Evolutionary conservation across 1,284 basidiomycete species (phyloP), one percentile per base, ranked within the genome.

Genomic region (Pterulicium gracile): DNA sequence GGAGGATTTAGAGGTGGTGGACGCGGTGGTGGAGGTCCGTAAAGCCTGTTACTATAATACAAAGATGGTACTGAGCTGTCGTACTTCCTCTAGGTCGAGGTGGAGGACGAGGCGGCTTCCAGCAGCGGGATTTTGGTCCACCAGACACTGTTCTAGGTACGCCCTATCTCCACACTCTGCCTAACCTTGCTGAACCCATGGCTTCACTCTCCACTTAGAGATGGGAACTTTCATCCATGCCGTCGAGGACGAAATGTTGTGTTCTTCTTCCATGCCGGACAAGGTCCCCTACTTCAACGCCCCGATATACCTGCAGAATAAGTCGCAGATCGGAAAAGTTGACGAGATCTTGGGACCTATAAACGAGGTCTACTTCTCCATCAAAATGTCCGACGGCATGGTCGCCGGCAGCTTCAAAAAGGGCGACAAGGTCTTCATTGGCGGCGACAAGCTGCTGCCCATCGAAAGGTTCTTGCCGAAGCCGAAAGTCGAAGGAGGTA

Each of bases 271-370:
- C 27, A 79, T 92, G 61, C 69, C 82, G 1, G 82, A 92, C 65
- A 94, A 90, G 71, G 89, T 99, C 13, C 96, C 96, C 0, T 96
- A 96, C 69, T 99, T 99, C 75, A 99, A 99, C 65, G 95, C 96
- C 0, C 95, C 96, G 46, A 96, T 99, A 62, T 99, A 97, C 66
- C 79, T 99, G 45, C 84, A 92, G 72, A 98, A 98, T 70, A 99
- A 98, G 70, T 92, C 93, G 5, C 79, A 80, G 51, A 91, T 97
- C 53, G 93, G 93, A 53, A 95, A 94, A 65, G 88, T 97, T 32
- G 93, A 97, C 65, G 93, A 97, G 65, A 96, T 97, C 53, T 75
- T 97, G 14, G 93, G 93, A 0, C 96, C 96, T 7, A 95, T 99
- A 65, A 99, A 98, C 65, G 92, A 98, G 63, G 93, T 98, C 49